phyloP scores from a whole-genome alignment of 2,329 filamentous ascomycete genomes.

The Tolypocladium ophioglossoides region DNA sequence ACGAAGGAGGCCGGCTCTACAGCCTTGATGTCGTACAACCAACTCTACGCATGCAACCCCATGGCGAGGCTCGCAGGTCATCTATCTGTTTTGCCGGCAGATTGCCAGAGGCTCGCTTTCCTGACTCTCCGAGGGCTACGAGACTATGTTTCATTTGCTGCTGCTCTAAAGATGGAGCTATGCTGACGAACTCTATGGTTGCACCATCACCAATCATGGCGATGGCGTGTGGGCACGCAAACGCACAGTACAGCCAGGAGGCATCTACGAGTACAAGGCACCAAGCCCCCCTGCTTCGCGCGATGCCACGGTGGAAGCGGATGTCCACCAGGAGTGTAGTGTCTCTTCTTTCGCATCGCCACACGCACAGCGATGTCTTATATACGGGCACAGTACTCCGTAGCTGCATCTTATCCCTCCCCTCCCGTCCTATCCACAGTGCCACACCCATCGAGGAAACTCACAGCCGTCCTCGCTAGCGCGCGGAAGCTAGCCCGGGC shows the following conservation, averaged over 20 bases:
- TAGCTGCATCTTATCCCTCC: background rate
- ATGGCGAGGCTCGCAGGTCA: background rate
- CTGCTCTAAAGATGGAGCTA: too few relatives aligned
- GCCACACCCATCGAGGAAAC: background rate
- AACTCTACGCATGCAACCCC: background rate
- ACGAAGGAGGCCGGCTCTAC: background rate
- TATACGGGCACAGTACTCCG: background rate
- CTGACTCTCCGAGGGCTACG: background rate
- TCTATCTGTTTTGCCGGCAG: too few relatives aligned
- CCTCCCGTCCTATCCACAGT: background rate
- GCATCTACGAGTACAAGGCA: background rate
- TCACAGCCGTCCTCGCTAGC: background rate
- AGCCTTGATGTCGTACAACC: background rate
- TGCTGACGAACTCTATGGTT: background rate
- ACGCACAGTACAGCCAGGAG: background rate
- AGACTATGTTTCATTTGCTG: background rate
- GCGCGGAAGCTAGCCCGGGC: constrained; percentile 2
- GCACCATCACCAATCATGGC: background rate
- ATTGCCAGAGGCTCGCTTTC: background rate
- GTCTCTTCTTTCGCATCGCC: background rate
- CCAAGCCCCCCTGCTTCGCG: background rate
- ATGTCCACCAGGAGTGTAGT: background rate
- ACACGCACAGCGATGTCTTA: background rate
- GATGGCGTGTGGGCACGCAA: background rate
- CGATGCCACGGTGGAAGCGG: background rate